phyloP scores from a whole-genome alignment of 306 rosid genomes.

The Carpinus viminea region DNA sequence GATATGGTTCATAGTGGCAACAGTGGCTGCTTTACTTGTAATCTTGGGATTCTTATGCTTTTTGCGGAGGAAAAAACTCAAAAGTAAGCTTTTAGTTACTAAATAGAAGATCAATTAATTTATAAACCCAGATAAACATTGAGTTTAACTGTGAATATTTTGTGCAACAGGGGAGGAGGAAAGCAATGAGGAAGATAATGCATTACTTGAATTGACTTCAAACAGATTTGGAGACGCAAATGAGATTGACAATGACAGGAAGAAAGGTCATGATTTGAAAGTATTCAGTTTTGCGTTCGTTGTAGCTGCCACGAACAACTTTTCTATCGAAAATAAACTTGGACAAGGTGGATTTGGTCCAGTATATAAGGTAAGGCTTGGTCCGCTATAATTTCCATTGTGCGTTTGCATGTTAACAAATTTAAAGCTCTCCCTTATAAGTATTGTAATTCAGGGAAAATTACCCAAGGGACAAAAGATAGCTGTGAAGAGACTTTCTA shows the following conservation, averaged over 20 bases:
- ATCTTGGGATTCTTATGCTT: neutral
- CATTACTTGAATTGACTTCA: no score
- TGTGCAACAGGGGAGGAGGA: neutral
- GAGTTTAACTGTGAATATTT: neutral
- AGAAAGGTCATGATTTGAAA: slow-evolving; percentile 1
- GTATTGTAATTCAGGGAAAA: neutral
- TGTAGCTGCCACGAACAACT: neutral
- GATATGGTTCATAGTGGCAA: slow-evolving; percentile 10
- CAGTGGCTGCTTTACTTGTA: neutral
- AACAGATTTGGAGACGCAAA: no score
- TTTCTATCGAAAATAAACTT: neutral
- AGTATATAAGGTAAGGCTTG: no score
- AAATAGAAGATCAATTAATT: neutral
- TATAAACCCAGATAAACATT: no score
- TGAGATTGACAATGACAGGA: slow-evolving; percentile 1
- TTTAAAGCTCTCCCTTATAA: no score
- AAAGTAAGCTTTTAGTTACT: neutral
- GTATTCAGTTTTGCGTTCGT: neutral
- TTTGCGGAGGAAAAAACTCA: slow-evolving; percentile 3
- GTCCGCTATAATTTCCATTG: no score
- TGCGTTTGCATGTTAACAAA: no score
- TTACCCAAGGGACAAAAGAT: neutral
- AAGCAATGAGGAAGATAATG: no score
- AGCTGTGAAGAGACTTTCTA: neutral
- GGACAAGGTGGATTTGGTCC: neutral